Base-by-base conservation (phyloP, 2,329 filamentous ascomycete genomes). In the Polytolypa hystricis region DNA sequence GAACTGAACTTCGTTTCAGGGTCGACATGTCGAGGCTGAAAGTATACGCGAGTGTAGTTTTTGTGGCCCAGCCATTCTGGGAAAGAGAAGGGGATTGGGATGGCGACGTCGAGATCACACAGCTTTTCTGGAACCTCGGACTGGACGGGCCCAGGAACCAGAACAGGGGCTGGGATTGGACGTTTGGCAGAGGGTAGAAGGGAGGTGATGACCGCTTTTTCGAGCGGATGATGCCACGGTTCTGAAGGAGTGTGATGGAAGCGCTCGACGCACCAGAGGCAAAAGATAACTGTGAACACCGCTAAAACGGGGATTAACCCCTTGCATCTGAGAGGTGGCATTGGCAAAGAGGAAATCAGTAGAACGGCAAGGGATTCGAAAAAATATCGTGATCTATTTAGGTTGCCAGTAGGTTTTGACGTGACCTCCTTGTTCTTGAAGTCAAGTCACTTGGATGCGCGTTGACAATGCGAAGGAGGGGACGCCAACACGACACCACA, bases 21-120 rank as follows among this genome's bases (percentile, higher is more conserved):
- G 44, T 47, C 48, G 29, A 61, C 52, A 35, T 53, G 48, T 38
- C 51, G 57, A 41, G 60, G 57, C 30, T 59, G 60, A 46, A 64
- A 52, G 45, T 62, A 62, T 42, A 54, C 50, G 33, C 60, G 60
- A 20, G 59, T 64, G 43, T 61, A 63, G 47, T 63, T 62, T 53
- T 64, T 64, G 50, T 57, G 58, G 12, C 50, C 48, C 26, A 64
- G 54, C 60, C 60, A 64, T 48, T 63, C 60, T 30, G 49, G 46
- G 47, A 62, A 57, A 5, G 58, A 50, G 21, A 63, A 39, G 9
- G 57, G 56, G 17, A 58, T 54, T 31, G 53, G 46, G 19, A 54
- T 40, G 31, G 50, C 50, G 8, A 55, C 53, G 29, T 61, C 55
- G 12, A 52, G 48, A 21, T 58, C 56, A 41, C 60, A 63, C 30